phyloP scores from a whole-genome alignment of 2,329 filamentous ascomycete genomes.

The Davidsoniella neocaledoniae region DNA sequence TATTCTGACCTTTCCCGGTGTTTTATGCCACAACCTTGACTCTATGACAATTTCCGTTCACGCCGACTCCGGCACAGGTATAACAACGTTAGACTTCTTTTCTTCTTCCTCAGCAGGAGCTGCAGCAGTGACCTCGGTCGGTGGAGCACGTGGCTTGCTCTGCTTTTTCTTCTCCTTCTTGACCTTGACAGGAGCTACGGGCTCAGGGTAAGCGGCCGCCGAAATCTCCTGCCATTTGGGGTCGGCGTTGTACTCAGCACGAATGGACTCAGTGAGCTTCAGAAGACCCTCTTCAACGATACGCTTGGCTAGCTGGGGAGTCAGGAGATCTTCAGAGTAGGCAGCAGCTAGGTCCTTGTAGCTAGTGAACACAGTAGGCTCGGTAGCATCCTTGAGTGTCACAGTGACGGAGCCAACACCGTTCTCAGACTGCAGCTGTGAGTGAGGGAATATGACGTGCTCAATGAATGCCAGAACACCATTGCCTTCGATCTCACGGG shows the following conservation, averaged over 20 bases:
- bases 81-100: conserved; percentile 10
- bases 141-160: conserved; percentile 35
- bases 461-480: conserved; percentile 77
- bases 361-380: conserved; percentile 63
- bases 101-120: neutral
- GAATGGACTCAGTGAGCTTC: conserved; percentile 61
- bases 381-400: conserved; percentile 49
- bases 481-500: conserved; percentile 65
- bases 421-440: conserved; percentile 34
- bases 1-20: too few species aligned
- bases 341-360: conserved; percentile 64
- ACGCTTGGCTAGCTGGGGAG: conserved; percentile 77
- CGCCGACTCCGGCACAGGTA: conserved; percentile 8
- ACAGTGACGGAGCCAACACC: conserved; percentile 24
- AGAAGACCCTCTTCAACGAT: conserved; percentile 60
- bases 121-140: neutral
- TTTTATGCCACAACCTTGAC: too few species aligned
- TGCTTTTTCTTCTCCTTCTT: conserved; percentile 56
- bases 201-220: conserved; percentile 63
- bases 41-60: neutral
- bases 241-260: conserved; percentile 50
- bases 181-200: conserved; percentile 24
- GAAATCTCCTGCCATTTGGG: conserved; percentile 59
- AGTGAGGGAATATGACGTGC: conserved; percentile 66
- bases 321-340: conserved; percentile 60